Conservation (phyloP, 2,329 filamentous ascomycete species). For the Aspergillus japonicus region DNA sequence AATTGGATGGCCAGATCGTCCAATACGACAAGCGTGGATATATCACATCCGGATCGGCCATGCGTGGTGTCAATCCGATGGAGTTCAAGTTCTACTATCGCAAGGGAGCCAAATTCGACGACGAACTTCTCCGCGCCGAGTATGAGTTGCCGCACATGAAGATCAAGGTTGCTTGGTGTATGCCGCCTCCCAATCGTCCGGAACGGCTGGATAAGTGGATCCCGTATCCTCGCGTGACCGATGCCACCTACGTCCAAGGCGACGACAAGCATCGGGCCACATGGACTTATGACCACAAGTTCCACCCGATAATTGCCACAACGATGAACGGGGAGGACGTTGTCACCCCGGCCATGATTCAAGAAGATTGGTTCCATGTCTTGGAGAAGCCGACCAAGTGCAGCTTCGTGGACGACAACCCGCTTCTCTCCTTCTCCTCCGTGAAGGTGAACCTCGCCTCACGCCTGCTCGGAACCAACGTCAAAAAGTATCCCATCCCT, state of each 20-base stretch:
- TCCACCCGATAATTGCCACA: slow-evolving; percentile 47
- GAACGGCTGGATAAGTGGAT: slow-evolving; percentile 55
- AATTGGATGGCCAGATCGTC: slow-evolving; percentile 46
- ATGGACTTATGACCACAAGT: slow-evolving; percentile 50
- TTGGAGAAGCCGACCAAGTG: slow-evolving; percentile 43
- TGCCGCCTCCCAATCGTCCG: slow-evolving; percentile 48
- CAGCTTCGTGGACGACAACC: slow-evolving; percentile 51
- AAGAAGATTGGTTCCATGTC: slow-evolving; percentile 45
- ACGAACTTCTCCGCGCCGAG: slow-evolving; percentile 55
- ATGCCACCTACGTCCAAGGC: slow-evolving; percentile 53
- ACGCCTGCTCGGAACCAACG: slow-evolving; percentile 29
- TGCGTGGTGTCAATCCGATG: slow-evolving; percentile 51
- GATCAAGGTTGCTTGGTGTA: slow-evolving; percentile 54
- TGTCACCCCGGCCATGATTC: slow-evolving; percentile 55
- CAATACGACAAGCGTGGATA: slow-evolving; percentile 54
- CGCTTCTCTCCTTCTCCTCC: slow-evolving; percentile 48
- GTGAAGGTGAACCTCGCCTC: slow-evolving; percentile 29
- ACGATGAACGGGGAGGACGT: slow-evolving; percentile 51
- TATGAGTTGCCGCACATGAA: slow-evolving; percentile 54
- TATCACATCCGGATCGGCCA: slow-evolving; percentile 52
- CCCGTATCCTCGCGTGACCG: slow-evolving; percentile 52
- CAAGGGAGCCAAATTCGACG: slow-evolving; percentile 52
- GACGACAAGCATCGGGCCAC: slow-evolving; percentile 51
- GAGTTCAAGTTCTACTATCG: slow-evolving; percentile 56
- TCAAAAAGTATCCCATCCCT: slow-evolving; percentile 37